Evolutionary conservation across 805 yeast species (phyloP).

Genomic region (Yueomyces sp.): DNA sequence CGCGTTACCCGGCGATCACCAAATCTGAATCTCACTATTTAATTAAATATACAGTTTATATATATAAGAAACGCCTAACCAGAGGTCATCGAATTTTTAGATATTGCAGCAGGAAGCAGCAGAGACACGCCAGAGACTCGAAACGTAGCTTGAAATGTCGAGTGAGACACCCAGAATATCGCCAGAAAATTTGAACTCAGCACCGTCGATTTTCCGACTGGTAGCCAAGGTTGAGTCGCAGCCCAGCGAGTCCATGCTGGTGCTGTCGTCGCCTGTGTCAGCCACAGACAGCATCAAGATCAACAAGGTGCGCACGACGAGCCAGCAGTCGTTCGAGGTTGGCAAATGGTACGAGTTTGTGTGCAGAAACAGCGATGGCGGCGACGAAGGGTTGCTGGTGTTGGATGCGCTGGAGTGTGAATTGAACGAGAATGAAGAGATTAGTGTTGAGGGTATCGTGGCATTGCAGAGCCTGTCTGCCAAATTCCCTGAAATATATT

Average conservation of each 20-base stretch:
- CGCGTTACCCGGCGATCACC: too few relatives aligned
- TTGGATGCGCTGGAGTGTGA: conserved; percentile 21
- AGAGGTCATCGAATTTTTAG: too few relatives aligned
- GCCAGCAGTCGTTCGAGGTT: conserved; percentile 10
- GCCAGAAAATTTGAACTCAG: conserved; percentile 15
- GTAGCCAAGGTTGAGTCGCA: conserved; percentile 22
- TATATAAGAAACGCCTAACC: too few relatives aligned
- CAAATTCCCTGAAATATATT: conserved; percentile 22
- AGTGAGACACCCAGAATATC: conserved; percentile 24
- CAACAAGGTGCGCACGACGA: conserved; percentile 12
- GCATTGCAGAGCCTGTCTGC: conserved; percentile 18
- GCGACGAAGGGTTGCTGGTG: conserved; percentile 22
- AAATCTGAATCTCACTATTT: too few relatives aligned
- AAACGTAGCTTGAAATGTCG: conserved; percentile 8
- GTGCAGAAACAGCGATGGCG: conserved; percentile 21
- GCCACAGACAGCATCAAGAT: conserved; percentile 19
- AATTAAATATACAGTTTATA: too few relatives aligned
- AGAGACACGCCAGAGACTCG: too few relatives aligned
- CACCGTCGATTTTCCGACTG: conserved; percentile 19
- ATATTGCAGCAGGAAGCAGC: too few relatives aligned
- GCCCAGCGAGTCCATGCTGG: conserved; percentile 16
- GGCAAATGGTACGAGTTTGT: conserved; percentile 26
- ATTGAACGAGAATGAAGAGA: conserved; percentile 15
- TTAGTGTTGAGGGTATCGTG: conserved; percentile 22
- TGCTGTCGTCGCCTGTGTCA: conserved; percentile 16